Conservation (phyloP, 1,284 basidiomycete species). For the Puccinia coronata region DNA sequence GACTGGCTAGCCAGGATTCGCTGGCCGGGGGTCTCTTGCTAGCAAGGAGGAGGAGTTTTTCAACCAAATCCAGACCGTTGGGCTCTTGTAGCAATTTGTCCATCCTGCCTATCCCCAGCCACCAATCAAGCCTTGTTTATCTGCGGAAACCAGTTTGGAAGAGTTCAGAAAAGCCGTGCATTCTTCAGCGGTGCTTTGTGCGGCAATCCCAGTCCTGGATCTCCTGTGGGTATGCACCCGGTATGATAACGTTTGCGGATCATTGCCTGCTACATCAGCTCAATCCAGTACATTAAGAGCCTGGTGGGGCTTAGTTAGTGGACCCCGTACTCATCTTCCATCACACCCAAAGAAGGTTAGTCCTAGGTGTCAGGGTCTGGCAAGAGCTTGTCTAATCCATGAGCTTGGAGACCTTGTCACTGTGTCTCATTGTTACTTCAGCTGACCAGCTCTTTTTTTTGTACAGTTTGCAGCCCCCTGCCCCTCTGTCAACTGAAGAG, state of each 20-base stretch:
- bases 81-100: conserved; percentile 24
- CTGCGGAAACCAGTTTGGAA: conserved; percentile 10
- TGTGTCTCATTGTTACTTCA: too few species aligned
- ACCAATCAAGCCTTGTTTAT: conserved; percentile 2
- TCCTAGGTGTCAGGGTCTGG: conserved; percentile 26
- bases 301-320: not conserved
- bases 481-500: conserved; percentile 1
- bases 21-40: too few species aligned
- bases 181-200: not conserved
- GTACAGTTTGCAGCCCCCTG: too few species aligned
- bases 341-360: not conserved
- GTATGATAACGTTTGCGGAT: conserved; percentile 26
- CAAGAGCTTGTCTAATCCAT: conserved; percentile 1
- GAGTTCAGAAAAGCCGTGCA: not conserved
- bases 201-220: conserved; percentile 31
- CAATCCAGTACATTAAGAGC: conserved; percentile 9
- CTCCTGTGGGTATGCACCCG: conserved; percentile 40
- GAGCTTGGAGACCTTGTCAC: too few species aligned
- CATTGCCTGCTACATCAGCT: not conserved
- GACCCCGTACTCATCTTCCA: not conserved
- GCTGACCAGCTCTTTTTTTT: too few species aligned
- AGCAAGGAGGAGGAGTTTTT: too few species aligned
- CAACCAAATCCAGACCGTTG: not conserved
- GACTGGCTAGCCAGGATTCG: too few species aligned
- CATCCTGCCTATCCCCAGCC: conserved; percentile 42